Evolutionary conservation across 306 rosid species (phyloP).

Genomic region (Vachellia pachyceras): DNA sequence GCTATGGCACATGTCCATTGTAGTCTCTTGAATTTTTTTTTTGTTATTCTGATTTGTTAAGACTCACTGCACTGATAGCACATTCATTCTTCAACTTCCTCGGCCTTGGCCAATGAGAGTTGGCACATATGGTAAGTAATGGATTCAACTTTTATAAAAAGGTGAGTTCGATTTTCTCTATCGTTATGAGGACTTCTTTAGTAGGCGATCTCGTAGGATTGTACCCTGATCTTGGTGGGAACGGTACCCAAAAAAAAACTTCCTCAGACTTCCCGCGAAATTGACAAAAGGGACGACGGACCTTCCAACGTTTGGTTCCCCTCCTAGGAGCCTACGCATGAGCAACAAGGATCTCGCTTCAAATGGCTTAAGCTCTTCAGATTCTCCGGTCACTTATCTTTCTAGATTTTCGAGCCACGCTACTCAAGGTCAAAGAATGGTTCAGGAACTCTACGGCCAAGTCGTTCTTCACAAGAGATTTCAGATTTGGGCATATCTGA

Average conservation of each 20-base stretch:
- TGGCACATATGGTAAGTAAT: too few species aligned
- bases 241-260: too few species aligned
- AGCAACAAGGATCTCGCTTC: conserved; percentile 41
- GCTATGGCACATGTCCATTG: neutral
- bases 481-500: conserved; percentile 42
- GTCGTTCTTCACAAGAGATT: conserved; percentile 50
- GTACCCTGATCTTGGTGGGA: too few species aligned
- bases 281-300: conserved; percentile 53
- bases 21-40: neutral
- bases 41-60: neutral
- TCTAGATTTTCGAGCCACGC: conserved; percentile 65
- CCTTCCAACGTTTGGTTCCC: conserved; percentile 61
- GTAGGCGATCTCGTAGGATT: too few species aligned
- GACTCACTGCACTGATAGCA: neutral
- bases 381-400: conserved; percentile 45
- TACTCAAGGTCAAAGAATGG: conserved; percentile 44
- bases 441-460: conserved; percentile 40
- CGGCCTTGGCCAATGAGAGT: too few species aligned
- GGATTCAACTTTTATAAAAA: too few species aligned
- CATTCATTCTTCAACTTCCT: conserved; percentile 40
- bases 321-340: conserved; percentile 42
- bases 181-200: too few species aligned
- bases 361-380: conserved; percentile 48
- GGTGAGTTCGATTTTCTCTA: too few species aligned
- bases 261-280: conserved; percentile 70